These are phyloP conservation scores for Cydonia oblonga DNA, from an alignment of 331 rosid genomes.

Conservation along the genomic window DNA sequence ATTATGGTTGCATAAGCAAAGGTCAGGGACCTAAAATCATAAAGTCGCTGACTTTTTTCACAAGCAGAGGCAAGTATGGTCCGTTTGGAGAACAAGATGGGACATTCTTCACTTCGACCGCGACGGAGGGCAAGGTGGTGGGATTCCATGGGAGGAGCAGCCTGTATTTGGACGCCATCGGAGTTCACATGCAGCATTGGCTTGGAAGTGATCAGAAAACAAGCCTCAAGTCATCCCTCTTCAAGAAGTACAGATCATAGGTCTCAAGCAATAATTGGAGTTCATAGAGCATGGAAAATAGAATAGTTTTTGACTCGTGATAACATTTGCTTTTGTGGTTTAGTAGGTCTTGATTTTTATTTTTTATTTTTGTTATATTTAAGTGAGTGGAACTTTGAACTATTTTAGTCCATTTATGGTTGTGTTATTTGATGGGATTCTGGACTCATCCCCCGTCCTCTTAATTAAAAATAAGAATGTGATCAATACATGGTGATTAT, in stretches of 20 bases:
- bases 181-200: slow-evolving; percentile 96
- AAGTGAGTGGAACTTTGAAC: too few relatives aligned
- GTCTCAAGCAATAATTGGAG: background rate
- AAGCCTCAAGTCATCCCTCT: slow-evolving; percentile 38
- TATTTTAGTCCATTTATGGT: too few relatives aligned
- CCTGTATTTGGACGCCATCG: slow-evolving; percentile 80
- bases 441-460: too few relatives aligned
- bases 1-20: slow-evolving; percentile 35
- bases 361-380: too few relatives aligned
- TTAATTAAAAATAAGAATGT: too few relatives aligned
- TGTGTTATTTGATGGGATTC: too few relatives aligned
- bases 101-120: slow-evolving; percentile 71
- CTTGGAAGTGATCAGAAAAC: slow-evolving; percentile 58
- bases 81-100: slow-evolving; percentile 86
- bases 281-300: background rate
- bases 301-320: background rate
- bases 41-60: slow-evolving; percentile 53
- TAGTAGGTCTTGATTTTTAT: too few relatives aligned
- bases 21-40: slow-evolving; percentile 38
- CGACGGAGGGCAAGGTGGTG: slow-evolving; percentile 76
- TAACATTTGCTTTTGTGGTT: too few relatives aligned
- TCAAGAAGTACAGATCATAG: slow-evolving; percentile 45
- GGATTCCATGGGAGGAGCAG: slow-evolving; percentile 93
- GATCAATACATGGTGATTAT: too few relatives aligned
- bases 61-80: slow-evolving; percentile 79